These are phyloP conservation scores for Dacryopinax spathularia DNA, from an alignment of 768 basidiomycete species.

Conservation along the genomic window DNA sequence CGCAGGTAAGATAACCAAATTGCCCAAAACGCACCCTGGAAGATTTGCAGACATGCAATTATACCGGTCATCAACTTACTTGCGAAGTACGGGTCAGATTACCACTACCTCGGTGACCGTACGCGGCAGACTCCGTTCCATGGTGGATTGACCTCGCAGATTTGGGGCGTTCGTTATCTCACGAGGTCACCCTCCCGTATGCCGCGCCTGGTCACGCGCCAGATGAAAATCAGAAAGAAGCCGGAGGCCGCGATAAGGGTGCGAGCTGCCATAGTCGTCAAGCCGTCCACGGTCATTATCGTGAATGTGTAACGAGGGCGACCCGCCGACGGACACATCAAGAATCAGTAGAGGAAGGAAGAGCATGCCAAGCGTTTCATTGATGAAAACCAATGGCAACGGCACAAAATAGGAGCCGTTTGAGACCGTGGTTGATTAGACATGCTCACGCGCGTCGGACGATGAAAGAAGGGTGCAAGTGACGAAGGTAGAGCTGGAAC, in stretches of 20 bases:
- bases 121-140: neutral
- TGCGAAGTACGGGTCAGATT: neutral
- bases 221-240: conserved; percentile 3
- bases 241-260: neutral
- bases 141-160: neutral
- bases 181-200: neutral
- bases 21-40: conserved; percentile 2
- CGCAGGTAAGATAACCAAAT: neutral
- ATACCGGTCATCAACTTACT: neutral
- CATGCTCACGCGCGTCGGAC: neutral
- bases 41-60: neutral
- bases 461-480: conserved; percentile 5
- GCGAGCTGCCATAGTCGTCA: neutral
- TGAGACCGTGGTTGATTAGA: neutral
- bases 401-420: neutral
- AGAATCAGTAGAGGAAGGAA: neutral
- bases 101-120: neutral
- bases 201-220: conserved; percentile 2
- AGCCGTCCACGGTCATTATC: too few species aligned
- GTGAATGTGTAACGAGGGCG: neutral
- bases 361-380: neutral
- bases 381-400: conserved; percentile 5
- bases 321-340: neutral
- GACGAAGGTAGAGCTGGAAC: neutral
- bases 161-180: neutral